Base-by-base conservation (phyloP, 257 asterid genomes). In the Solanum gracilifrons region DNA sequence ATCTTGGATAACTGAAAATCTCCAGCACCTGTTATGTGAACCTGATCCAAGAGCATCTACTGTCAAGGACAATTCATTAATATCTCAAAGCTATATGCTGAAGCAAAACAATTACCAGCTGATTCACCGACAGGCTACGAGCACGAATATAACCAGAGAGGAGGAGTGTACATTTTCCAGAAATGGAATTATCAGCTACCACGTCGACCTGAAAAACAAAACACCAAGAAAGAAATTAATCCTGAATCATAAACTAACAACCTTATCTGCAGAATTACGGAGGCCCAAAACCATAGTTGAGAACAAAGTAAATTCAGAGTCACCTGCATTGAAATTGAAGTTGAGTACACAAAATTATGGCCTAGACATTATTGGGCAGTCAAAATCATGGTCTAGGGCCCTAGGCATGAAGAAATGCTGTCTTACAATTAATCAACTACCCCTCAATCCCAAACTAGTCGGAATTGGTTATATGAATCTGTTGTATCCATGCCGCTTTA, bases 11-110 rank as follows among this genome's bases (percentile, higher is more conserved):
- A 64, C 87, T 94, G 98, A 91, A 92, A 97, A 91, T 97, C 99
- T 89, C 99, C 99, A 84, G 98, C 98, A 90, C 99, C 99, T 84
- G 99, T 82, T 90, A 97, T 92, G 91, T 97, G 99, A 89, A 97
- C 98, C 99, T 97, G 93, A 90, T 89, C 87, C 86, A 89, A 82
- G 87, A 90, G 89, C 39, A 89, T 69, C n/a, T 32, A 69, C 11
- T 48, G 74, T 73, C 69, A 86, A 51, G 33, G 66, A 41, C 72
- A 86, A 51, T 69, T 46, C 25, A 32, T 86, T 72, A 86, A n/a
- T 20, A 86, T 72, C 32, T 46, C 84, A 86, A 73, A 33, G 68
- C 55, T 25, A 73, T 13, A 72, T 86, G 73, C 25, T 12, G 82
- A 86, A 89, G 93, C 60, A 82, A 58, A 89, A 80, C 86, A 80